These are phyloP conservation scores for Penicillium argentinense DNA, from an alignment of 495 filamentous ascomycete species.

Conservation along the genomic window DNA sequence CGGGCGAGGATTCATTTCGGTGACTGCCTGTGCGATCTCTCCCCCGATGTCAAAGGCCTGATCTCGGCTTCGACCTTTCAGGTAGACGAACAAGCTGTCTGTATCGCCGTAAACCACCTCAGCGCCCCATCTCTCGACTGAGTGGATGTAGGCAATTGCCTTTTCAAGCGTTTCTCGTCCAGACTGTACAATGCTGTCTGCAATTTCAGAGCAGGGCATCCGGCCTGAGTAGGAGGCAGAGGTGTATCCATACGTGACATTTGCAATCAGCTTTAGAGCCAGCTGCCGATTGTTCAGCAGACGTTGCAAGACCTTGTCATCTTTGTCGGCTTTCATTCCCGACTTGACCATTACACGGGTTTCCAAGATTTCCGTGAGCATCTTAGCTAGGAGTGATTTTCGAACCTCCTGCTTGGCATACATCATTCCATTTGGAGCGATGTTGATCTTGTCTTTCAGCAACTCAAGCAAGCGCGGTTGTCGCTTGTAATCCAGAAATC, in stretches of 20 bases:
- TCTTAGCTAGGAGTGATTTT: slow-evolving; percentile 90
- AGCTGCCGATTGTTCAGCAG: slow-evolving; percentile 92
- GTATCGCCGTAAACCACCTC: slow-evolving; percentile 99
- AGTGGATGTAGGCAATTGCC: slow-evolving; percentile 90
- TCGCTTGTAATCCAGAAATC: slow-evolving; percentile 80
- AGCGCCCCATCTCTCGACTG: slow-evolving; percentile 80
- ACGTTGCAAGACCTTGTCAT: slow-evolving; percentile 82
- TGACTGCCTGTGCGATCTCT: slow-evolving; percentile 89
- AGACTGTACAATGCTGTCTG: slow-evolving; percentile 96
- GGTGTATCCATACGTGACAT: slow-evolving; percentile 97
- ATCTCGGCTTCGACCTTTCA: slow-evolving; percentile 81
- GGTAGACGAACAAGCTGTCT: slow-evolving; percentile 90
- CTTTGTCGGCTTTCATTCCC: slow-evolving; percentile 93
- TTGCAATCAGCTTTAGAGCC: slow-evolving; percentile 94
- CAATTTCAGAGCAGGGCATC: slow-evolving; percentile 98
- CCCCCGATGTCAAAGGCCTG: slow-evolving; percentile 91
- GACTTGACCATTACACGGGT: slow-evolving; percentile 98
- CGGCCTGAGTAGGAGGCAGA: slow-evolving; percentile 93
- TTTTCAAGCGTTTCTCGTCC: slow-evolving; percentile 92
- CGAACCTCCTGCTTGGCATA: slow-evolving; percentile 83
- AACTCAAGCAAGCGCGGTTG: slow-evolving; percentile 73
- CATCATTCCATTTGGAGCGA: slow-evolving; percentile 95
- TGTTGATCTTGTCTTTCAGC: slow-evolving; percentile 83
- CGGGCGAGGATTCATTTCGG: slow-evolving; percentile 85
- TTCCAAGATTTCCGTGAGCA: slow-evolving; percentile 94